phyloP scores from a whole-genome alignment of 805 yeast species.

The Isabelozyma pseudorhagii region DNA sequence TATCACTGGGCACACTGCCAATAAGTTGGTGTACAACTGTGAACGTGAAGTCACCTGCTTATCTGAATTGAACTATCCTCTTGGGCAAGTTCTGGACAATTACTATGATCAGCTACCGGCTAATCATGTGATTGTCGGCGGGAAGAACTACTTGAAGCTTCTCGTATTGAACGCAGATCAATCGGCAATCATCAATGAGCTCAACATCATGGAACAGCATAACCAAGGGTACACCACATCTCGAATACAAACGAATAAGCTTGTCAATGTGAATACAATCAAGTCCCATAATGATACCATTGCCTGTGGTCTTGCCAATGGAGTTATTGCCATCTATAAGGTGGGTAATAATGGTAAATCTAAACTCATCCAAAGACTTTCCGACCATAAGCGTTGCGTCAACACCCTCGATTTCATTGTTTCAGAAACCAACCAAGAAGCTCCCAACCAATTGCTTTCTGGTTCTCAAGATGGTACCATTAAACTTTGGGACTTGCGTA shows the following conservation, averaged over 20 bases:
- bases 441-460: conserved; percentile 26
- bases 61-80: conserved; percentile 16
- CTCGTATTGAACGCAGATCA: conserved; percentile 31
- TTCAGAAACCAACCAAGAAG: conserved; percentile 3
- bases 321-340: conserved; percentile 29
- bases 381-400: conserved; percentile 40
- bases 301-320: conserved; percentile 41
- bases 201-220: conserved; percentile 27
- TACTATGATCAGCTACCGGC: conserved; percentile 9
- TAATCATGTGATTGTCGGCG: conserved; percentile 39
- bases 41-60: conserved; percentile 24
- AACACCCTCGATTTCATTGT: conserved; percentile 38
- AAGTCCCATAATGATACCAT: conserved; percentile 29
- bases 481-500: conserved; percentile 70
- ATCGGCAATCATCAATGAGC: conserved; percentile 28
- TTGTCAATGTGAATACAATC: conserved; percentile 38
- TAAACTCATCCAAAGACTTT: conserved; percentile 21
- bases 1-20: background rate
- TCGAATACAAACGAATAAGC: conserved; percentile 15
- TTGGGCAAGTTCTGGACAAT: conserved; percentile 1
- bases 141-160: conserved; percentile 37
- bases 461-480: conserved; percentile 83
- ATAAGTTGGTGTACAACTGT: conserved; percentile 17
- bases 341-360: conserved; percentile 31
- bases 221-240: conserved; percentile 9